Evolutionary conservation across 106 monocot genomes (phyloP).

Genomic region (Xerophyta viscosa): DNA sequence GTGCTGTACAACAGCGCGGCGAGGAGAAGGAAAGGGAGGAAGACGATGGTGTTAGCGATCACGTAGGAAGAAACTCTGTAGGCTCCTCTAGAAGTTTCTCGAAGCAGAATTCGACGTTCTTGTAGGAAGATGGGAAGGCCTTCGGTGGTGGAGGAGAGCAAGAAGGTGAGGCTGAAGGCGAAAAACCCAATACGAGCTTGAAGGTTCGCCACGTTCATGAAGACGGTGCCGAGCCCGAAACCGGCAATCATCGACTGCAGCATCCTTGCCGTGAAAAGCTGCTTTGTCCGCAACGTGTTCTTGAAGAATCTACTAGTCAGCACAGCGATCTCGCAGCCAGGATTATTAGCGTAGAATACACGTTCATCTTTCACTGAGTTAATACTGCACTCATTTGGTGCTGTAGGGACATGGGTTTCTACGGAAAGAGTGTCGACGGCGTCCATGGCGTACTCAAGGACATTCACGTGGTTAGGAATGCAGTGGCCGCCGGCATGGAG

Average conservation of each 20-base stretch:
- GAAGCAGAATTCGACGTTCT: conserved; percentile 58
- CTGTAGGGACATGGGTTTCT: not conserved
- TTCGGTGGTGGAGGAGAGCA: conserved; percentile 78
- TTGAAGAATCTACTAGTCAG: conserved; percentile 59
- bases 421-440: not conserved
- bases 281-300: conserved; percentile 59
- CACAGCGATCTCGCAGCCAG: conserved; percentile 28
- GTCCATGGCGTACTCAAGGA: conserved; percentile 88
- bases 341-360: conserved; percentile 50
- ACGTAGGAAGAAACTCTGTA: conserved; percentile 91
- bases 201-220: conserved; percentile 44
- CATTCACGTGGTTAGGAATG: conserved; percentile 71
- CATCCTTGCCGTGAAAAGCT: conserved; percentile 63
- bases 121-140: conserved; percentile 78
- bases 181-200: conserved; percentile 72
- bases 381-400: not conserved
- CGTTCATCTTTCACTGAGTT: not conserved
- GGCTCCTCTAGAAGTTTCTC: conserved; percentile 69
- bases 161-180: conserved; percentile 84
- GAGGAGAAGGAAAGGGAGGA: conserved; percentile 52
- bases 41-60: conserved; percentile 49
- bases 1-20: conserved; percentile 55
- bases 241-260: conserved; percentile 58
- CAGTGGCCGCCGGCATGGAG: conserved; percentile 46
- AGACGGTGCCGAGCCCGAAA: conserved; percentile 54